Conservation (phyloP, 2,329 filamentous ascomycete species). For the Intubia oerlemansii region DNA sequence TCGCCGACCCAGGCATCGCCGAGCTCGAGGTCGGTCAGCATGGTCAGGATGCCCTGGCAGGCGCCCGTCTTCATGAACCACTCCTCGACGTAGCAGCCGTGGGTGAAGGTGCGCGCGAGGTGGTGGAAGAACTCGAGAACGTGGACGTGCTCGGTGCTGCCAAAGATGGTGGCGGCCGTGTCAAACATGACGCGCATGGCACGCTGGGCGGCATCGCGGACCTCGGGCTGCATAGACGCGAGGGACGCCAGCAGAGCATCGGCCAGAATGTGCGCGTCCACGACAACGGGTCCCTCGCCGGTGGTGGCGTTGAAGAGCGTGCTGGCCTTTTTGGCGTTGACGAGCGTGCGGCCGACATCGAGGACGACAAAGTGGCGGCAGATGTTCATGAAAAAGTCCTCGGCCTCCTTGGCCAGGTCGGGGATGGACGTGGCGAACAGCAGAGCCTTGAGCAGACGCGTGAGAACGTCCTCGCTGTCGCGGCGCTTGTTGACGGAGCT, state of each 20-base stretch:
- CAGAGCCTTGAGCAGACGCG: slow-evolving; percentile 72
- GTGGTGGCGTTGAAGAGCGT: slow-evolving; percentile 67
- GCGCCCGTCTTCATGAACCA: slow-evolving; percentile 98
- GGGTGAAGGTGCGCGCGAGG: slow-evolving; percentile 66
- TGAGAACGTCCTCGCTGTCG: slow-evolving; percentile 60
- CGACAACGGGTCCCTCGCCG: slow-evolving; percentile 68
- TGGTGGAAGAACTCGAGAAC: slow-evolving; percentile 70
- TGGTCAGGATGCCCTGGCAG: slow-evolving; percentile 68
- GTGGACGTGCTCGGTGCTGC: slow-evolving; percentile 44
- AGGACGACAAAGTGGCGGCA: slow-evolving; percentile 81
- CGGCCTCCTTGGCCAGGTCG: slow-evolving; percentile 58
- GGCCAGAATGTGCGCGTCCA: slow-evolving; percentile 71
- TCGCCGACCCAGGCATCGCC: slow-evolving; percentile 65
- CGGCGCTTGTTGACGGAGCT: slow-evolving; percentile 76
- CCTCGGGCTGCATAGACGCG: slow-evolving; percentile 59
- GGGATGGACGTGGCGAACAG: slow-evolving; percentile 70
- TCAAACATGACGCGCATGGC: slow-evolving; percentile 63
- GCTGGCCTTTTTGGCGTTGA: slow-evolving; percentile 54
- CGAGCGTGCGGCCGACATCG: slow-evolving; percentile 70
- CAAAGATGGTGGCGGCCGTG: slow-evolving; percentile 58
- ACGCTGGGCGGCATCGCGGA: slow-evolving; percentile 64
- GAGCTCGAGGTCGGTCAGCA: slow-evolving; percentile 68
- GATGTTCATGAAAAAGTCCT: slow-evolving; percentile 54
- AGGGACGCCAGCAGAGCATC: slow-evolving; percentile 82
- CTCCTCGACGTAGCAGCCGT: slow-evolving; percentile 91